Conservation (phyloP, 2,329 filamentous ascomycete genomes). For the Biscogniauxia marginata region DNA sequence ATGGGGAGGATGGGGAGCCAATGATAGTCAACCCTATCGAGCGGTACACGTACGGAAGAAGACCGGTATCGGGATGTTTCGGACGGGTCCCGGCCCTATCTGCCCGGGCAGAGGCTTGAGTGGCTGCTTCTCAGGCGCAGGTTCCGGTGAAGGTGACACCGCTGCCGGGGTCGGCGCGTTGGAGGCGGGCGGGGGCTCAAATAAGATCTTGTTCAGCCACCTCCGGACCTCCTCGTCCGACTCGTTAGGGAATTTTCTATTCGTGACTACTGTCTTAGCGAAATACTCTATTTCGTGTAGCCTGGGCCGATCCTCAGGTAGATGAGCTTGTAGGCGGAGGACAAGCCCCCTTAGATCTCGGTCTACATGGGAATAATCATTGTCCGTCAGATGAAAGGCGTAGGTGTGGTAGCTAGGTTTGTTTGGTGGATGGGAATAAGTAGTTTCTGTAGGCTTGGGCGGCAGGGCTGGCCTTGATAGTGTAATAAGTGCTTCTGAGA, state of each 20-base stretch:
- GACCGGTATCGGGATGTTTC: background rate
- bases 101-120: background rate
- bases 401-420: constrained; percentile 10
- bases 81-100: background rate
- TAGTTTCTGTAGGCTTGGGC: constrained; percentile 1
- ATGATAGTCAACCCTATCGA: no score
- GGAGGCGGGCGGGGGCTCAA: background rate
- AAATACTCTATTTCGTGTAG: constrained; percentile 1
- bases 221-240: background rate
- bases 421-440: background rate
- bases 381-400: constrained; percentile 5
- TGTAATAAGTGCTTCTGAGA: constrained; percentile 19
- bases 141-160: no score
- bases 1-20: no score
- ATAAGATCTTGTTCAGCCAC: background rate
- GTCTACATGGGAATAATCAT: constrained; percentile 1
- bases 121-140: no score
- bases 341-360: background rate
- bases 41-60: background rate
- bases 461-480: constrained; percentile 6
- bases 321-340: constrained; percentile 14
- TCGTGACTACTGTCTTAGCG: background rate
- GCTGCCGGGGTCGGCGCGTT: background rate
- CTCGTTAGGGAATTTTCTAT: background rate
- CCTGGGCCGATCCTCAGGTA: constrained; percentile 7